Evolutionary conservation across 208 protist species (phyloP).

Genomic region (Porcisia hertigi): DNA sequence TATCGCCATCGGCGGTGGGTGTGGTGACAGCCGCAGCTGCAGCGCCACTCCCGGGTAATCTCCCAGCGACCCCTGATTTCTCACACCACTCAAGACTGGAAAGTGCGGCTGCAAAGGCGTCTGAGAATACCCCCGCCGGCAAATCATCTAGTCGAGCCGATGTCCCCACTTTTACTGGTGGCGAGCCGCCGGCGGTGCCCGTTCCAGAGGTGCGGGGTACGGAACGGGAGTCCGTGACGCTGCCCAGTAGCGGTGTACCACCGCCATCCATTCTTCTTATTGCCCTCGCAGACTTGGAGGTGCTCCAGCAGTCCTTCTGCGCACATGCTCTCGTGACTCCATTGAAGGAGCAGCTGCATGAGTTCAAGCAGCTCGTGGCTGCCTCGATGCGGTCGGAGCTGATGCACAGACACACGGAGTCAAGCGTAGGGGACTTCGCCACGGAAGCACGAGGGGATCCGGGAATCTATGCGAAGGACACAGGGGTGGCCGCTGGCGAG

Average conservation of each 20-base stretch:
- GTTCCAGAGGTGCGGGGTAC: not conserved
- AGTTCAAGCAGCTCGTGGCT: conserved; percentile 44
- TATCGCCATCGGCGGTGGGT: not conserved
- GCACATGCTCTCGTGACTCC: conserved; percentile 47
- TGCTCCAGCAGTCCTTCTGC: conserved; percentile 52
- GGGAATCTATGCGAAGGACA: not conserved
- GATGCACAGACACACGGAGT: not conserved
- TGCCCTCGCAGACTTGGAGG: conserved; percentile 57
- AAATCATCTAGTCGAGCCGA: not conserved
- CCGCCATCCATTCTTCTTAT: conserved; percentile 55
- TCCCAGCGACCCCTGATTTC: not conserved
- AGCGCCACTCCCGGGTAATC: not conserved
- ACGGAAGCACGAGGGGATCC: not conserved
- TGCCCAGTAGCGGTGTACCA: conserved; percentile 19
- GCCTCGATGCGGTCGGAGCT: conserved; percentile 41
- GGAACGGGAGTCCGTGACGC: not conserved
- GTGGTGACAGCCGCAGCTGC: not conserved
- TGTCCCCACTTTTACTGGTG: not conserved
- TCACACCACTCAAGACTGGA: not conserved
- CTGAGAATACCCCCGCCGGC: not conserved
- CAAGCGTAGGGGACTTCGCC: not conserved
- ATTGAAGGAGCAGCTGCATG: conserved; percentile 38
- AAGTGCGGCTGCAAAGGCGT: not conserved
- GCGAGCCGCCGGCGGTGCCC: not conserved
- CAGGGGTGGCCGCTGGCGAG: not conserved